phyloP scores from a whole-genome alignment of 257 asterid species.

The Verbascum thapsus region DNA sequence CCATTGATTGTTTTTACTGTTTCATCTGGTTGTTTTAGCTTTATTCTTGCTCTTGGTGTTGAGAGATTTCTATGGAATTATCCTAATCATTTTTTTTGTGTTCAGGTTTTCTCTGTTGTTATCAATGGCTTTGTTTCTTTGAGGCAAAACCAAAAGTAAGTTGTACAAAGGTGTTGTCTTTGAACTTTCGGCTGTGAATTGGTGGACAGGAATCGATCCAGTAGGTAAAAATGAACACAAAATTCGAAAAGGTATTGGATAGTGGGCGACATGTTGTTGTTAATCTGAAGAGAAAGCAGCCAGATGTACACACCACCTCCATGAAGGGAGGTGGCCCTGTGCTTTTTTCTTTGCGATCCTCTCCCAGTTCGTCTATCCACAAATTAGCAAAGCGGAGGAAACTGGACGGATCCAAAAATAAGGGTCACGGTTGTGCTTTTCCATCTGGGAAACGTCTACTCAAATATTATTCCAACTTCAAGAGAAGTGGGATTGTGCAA shows the following conservation, averaged over 20 bases:
- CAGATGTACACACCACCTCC: conserved; percentile 38
- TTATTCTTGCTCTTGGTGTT: conserved; percentile 4
- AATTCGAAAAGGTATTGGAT: conserved; percentile 83
- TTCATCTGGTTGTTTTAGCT: conserved; percentile 2
- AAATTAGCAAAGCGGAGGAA: conserved; percentile 59
- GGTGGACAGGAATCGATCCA: conserved; percentile 58
- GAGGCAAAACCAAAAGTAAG: conserved; percentile 41
- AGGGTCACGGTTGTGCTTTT: conserved; percentile 29
- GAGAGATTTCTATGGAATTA: neutral
- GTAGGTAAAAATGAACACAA: conserved; percentile 56
- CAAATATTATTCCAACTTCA: conserved; percentile 55
- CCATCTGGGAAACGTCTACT: conserved; percentile 44
- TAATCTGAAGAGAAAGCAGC: conserved; percentile 67
- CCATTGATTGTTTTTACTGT: conserved; percentile 15
- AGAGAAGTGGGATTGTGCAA: conserved; percentile 56
- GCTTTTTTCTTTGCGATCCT: conserved; percentile 43
- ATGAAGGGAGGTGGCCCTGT: conserved; percentile 41
- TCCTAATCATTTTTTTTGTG: conserved; percentile 13
- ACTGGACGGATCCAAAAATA: conserved; percentile 41
- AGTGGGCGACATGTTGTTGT: conserved; percentile 45
- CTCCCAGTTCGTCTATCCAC: conserved; percentile 36
- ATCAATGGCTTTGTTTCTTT: conserved; percentile 46
- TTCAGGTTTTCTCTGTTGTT: conserved; percentile 42
- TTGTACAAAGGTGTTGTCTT: conserved; percentile 35
- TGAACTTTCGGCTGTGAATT: conserved; percentile 42